Evolutionary conservation across 495 filamentous ascomycete species (phyloP), one percentile per base, ranked within the genome.

Genomic region (Hyphodiscus hymeniophilus): DNA sequence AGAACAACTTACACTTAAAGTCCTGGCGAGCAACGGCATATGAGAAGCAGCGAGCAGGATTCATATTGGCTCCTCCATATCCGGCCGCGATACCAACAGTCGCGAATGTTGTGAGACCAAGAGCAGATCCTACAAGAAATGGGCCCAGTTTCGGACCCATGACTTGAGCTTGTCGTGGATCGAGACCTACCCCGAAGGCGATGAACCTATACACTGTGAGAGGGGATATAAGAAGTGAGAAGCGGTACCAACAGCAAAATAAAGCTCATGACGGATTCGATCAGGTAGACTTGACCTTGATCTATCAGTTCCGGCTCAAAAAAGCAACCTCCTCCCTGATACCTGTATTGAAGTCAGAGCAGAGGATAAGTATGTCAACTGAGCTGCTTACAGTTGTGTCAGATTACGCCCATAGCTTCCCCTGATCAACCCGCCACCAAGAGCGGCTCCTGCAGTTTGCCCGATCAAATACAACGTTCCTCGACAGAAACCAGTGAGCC

Each of bases 141-240:
- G 75, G 77, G 11, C 79, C 74, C 15, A 79, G 62, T 45, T 73
- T 65, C 1, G 75, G 77, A 0, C 76, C 76, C 52, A 73, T 77
- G 3, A 77, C 57, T 8, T 67, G 46, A 4, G 60, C 60, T 51
- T 78, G 75, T 11, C 76, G 61, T 7, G 77, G 76, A 54, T 81
- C 76, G 0, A 83, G 64, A 10, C 71, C 77, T n/a, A 75, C 67
- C 2, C 77, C 75, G 56, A 69, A 67, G 1, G 67, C 59, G 4
- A 74, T 60, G 52, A 65, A 63, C 13, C 51, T 61, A 39, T n/a
- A 41, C 0, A 13, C 1, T 30, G 26, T 15, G 32, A 50, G 52
- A 55, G 15, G n/a, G 17, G 30, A 26, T 47, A 41, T 18, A 31
- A 36, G 2, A 36, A 21, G 22, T 38, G n/a, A 35, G 30, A 12